Evolutionary conservation across 257 asterid genomes (phyloP), one percentile per base, ranked within the genome.

Genomic region (Capsicum chinense): DNA sequence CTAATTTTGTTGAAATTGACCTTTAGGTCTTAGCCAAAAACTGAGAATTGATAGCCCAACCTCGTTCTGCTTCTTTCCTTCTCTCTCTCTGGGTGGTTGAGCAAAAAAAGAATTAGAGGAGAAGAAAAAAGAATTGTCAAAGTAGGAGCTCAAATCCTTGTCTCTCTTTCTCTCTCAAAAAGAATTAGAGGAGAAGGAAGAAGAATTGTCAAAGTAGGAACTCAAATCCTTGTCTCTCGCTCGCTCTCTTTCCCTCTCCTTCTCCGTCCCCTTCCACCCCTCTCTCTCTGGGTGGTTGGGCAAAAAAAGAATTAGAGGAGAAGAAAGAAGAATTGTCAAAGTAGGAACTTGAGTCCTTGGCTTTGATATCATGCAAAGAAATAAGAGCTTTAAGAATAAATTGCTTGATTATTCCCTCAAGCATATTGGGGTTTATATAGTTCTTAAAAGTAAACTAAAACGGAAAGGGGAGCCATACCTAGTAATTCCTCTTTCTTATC

Each of bases 1-100:
- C 78, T 68, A 68, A 37, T 68, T 67, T 68, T 16, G 21, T 69
- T 69, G 19, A 69, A 69, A 39, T 39, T 69, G 56, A 69, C 33
- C 78, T 39, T 16, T 69, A 54, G 56, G 42, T 69, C 78, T 69
- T 69, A 69, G 56, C 14, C 0, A 4, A 69, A 69, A 69, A 69
- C 0, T 69, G 78, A 69, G 78, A 39, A 69, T 69, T 69, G 33
- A 69, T 37, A 67, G 37, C 76, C 37, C 76, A 67, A 37, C 52
- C 76, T 68, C 14, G 52, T 68, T 68, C 13, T 1, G 7, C 76
- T 54, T 37, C 37, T 37, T 68, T 26, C 52, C 8, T 26, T 63
- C 1, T 21, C 69, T 9, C 9, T 67, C 17, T 67, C 48, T 58
- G 16, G 76, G 37, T 37, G 37, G 7, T 68, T 37, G 19, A 68